Base-by-base conservation (phyloP, 2,329 filamentous ascomycete species). In the Verticillium isaacii region DNA sequence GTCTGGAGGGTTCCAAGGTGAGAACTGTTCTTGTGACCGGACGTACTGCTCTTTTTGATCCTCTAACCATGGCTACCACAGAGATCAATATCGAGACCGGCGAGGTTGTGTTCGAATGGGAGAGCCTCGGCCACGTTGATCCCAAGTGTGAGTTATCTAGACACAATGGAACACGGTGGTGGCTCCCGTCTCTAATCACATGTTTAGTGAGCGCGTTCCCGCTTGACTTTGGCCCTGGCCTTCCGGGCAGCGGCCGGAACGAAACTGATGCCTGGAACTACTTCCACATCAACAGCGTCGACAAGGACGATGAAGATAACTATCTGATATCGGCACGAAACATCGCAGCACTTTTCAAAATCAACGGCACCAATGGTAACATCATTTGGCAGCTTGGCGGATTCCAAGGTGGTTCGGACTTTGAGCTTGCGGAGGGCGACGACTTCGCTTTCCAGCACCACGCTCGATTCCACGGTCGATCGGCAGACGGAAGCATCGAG, bases 221-320 rank as follows among this genome's bases (percentile, higher is more conserved):
- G 8, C 7, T 36, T 11, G 34, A 36, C 34, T 36, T 36, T 36
- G 34, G 34, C 14, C 9, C 34, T 5, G 59, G 55, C 23, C 58
- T 60, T 14, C 59, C 62, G 9, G 62, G 65, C 23, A 61, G 62
- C 32, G 69, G 70, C 9, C 67, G 64, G 19, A 69, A 65, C 37
- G 65, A 65, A 34, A 67, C 68, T 8, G 66, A 68, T 23, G 74
- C 76, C 0, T 86, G 82, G 72, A 82, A 86, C 69, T 84, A 79
- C 65, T 85, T 84, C 68, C 82, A 85, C 68, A 79, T 86, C 70
- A 84, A 85, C 70, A 81, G 81, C 55, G 73, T 86, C 34, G 79
- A 83, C 66, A 84, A 85, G 67, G 78, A 80, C 58, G 65, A 70
- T 0, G 65, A 75, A 0, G 81, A 81, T 7, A 80, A 86, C 66